These are phyloP conservation scores for Fimicolochytrium jonesii DNA, from an alignment of 192 early-diverging fungal genomes.

Conservation along the genomic window DNA sequence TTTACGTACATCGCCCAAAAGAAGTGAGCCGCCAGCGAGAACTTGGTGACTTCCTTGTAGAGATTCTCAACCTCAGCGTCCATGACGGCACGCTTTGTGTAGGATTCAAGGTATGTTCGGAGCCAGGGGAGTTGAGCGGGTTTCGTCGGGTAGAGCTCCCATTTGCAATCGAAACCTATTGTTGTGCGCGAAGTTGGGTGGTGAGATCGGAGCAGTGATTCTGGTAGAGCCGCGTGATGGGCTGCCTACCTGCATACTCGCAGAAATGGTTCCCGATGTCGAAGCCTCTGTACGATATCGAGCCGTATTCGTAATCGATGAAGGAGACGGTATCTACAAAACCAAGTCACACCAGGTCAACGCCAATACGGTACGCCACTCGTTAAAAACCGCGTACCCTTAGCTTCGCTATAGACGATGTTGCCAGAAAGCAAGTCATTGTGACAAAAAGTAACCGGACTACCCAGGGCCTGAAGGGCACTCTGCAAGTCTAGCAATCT, in stretches of 20 bases:
- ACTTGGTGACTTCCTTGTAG: conserved; percentile 74
- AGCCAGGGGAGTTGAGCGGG: conserved; percentile 73
- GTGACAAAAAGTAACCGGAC: conserved; percentile 87
- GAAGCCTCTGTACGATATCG: conserved; percentile 79
- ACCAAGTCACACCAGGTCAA: no score
- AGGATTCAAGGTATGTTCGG: conserved; percentile 59
- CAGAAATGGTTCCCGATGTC: conserved; percentile 97
- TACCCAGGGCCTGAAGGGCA: conserved; percentile 53
- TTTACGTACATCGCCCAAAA: conserved; percentile 71
- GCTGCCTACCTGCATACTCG: conserved; percentile 68
- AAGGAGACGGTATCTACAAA: conserved; percentile 51
- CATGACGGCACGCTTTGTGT: conserved; percentile 10
- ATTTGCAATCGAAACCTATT: conserved; percentile 89
- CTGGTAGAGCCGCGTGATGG: no score
- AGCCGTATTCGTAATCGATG: conserved; percentile 95
- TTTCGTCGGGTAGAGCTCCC: conserved; percentile 71
- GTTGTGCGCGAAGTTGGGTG: not conserved
- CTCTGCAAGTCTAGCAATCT: conserved; percentile 49
- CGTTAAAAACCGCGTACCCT: conserved; percentile 24
- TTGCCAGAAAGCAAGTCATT: conserved; percentile 91
- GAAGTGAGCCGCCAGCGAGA: conserved; percentile 85
- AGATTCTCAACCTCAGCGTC: conserved; percentile 55
- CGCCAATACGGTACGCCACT: not conserved
- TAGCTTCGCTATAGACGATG: conserved; percentile 67
- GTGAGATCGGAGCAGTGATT: no score